These are phyloP conservation scores for Fusarium udum DNA, from an alignment of 2,329 filamentous ascomycete genomes.

Conservation along the genomic window DNA sequence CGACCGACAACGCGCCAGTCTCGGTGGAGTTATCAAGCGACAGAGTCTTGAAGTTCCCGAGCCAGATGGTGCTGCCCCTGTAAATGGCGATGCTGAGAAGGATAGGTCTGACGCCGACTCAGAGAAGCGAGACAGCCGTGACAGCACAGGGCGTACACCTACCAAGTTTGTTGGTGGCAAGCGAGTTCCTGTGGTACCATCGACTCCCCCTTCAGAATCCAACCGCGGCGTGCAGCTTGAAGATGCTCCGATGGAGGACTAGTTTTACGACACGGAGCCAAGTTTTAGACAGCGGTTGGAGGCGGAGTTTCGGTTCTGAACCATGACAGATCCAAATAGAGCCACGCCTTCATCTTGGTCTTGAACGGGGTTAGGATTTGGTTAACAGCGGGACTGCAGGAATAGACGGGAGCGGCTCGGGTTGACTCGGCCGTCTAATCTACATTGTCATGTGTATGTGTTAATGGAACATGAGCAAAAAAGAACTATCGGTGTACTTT, in stretches of 20 bases:
- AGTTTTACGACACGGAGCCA: constrained; percentile 34
- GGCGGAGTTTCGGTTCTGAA: constrained; percentile 16
- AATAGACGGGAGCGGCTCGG: constrained; percentile 9
- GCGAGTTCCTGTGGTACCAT: constrained; percentile 47
- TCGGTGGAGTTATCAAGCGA: constrained; percentile 63
- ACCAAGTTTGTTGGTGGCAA: constrained; percentile 61
- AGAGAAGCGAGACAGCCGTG: constrained; percentile 74
- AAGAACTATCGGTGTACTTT: constrained; percentile 38
- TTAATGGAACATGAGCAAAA: constrained; percentile 46
- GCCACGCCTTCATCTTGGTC: constrained; percentile 15
- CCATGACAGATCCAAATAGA: not conserved
- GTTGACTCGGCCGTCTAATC: constrained; percentile 18
- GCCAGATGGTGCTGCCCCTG: constrained; percentile 56
- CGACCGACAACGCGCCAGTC: constrained; percentile 61
- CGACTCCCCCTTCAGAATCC: constrained; percentile 45
- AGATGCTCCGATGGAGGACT: constrained; percentile 63
- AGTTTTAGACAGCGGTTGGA: constrained; percentile 20
- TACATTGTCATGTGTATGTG: constrained; percentile 41
- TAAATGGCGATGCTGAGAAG: constrained; percentile 53
- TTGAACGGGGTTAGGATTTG: constrained; percentile 29
- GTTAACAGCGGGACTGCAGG: constrained; percentile 20
- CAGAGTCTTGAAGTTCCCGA: constrained; percentile 85
- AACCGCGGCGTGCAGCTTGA: constrained; percentile 61
- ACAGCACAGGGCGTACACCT: constrained; percentile 65
- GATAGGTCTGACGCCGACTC: constrained; percentile 38